These are phyloP conservation scores for Kokia cookei DNA, from an alignment of 441 rosid genomes.

Conservation along the genomic window DNA sequence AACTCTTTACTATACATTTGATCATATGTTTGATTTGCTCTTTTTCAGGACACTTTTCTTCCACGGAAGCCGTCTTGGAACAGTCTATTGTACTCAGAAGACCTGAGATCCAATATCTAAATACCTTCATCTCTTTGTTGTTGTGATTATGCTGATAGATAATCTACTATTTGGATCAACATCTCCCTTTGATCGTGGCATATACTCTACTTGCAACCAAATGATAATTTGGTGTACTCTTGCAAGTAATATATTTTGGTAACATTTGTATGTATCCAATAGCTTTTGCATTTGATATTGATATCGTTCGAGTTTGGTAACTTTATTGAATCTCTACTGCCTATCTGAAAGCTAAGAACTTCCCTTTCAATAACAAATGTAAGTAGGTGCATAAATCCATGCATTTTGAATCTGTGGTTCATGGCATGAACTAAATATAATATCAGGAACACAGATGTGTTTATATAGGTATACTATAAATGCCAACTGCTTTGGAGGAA, in stretches of 20 bases:
- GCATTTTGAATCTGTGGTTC: neutral
- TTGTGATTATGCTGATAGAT: neutral
- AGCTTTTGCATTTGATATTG: neutral
- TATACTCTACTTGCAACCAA: neutral
- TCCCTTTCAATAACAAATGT: neutral
- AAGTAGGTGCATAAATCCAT: neutral
- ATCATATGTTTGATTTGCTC: neutral
- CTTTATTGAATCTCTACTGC: neutral
- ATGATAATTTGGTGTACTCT: neutral
- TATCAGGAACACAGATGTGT: neutral
- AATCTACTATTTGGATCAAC: neutral
- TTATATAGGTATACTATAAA: neutral
- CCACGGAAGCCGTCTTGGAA: slow-evolving; percentile 55
- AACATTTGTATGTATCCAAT: neutral
- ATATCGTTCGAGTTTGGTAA: neutral
- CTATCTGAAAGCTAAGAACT: neutral
- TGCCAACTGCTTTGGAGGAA: neutral
- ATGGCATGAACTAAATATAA: neutral
- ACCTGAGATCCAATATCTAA: slow-evolving; percentile 39
- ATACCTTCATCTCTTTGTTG: neutral
- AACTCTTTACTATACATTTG: neutral
- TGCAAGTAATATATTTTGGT: neutral
- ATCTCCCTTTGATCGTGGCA: neutral
- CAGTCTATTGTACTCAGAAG: slow-evolving; percentile 38
- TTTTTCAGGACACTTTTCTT: slow-evolving; percentile 62